These are phyloP conservation scores for Pythium myriotylum DNA, from an alignment of 352 stramenopile species.

Conservation along the genomic window DNA sequence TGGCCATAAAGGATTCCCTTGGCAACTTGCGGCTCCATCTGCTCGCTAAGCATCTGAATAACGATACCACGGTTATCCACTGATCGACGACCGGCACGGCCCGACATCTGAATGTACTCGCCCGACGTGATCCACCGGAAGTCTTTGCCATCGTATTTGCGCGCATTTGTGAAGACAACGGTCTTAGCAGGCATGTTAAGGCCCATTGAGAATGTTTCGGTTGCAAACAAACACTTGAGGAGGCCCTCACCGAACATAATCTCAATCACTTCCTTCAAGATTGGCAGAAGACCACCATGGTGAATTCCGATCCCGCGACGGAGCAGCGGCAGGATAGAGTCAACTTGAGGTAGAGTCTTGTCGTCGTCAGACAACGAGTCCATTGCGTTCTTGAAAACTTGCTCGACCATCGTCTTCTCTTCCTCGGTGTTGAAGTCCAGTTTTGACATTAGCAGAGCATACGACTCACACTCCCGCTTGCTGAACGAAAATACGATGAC, in stretches of 20 bases:
- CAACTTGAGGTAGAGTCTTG: slow-evolving; percentile 97
- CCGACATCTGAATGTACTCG: slow-evolving; percentile 96
- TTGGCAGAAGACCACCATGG: slow-evolving; percentile 98
- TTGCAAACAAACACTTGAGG: slow-evolving; percentile 99
- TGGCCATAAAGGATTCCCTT: slow-evolving; percentile 93
- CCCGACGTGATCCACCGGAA: slow-evolving; percentile 96
- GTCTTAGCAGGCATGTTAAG: slow-evolving; percentile 99
- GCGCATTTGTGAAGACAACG: slow-evolving; percentile 97
- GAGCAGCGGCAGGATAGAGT: slow-evolving; percentile 96
- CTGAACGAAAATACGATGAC: slow-evolving; percentile 99
- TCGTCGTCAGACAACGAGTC: slow-evolving; percentile 97
- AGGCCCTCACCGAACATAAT: slow-evolving; percentile 94
- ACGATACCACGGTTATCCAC: slow-evolving; percentile 98
- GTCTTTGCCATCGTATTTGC: slow-evolving; percentile 96
- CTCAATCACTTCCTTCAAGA: slow-evolving; percentile 98
- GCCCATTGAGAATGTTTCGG: slow-evolving; percentile 97
- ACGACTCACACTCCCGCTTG: slow-evolving; percentile 98
- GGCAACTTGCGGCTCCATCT: slow-evolving; percentile 97
- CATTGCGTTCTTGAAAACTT: slow-evolving; percentile 98
- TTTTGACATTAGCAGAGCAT: slow-evolving; percentile 92
- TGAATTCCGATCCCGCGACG: slow-evolving; percentile 99
- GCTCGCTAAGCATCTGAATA: slow-evolving; percentile 99
- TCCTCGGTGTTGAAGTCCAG: slow-evolving; percentile 98
- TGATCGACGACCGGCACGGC: slow-evolving; percentile 96
- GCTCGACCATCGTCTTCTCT: slow-evolving; percentile 97